phyloP scores from a whole-genome alignment of 2,329 filamentous ascomycete species.

The Botrytis elliptica region DNA sequence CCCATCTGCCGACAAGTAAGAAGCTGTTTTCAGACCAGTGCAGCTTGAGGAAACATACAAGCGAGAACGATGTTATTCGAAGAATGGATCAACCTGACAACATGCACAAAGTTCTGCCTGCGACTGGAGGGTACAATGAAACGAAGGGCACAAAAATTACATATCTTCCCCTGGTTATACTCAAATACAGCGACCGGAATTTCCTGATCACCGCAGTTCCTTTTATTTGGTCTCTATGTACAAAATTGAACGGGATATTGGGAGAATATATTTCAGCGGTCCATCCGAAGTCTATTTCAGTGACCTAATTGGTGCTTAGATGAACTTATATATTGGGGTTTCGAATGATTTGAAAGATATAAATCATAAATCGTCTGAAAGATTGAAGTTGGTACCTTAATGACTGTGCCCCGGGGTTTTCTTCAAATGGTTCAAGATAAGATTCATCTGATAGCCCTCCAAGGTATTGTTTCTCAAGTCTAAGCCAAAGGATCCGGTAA shows the following conservation, averaged over 20 bases:
- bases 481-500: constrained; percentile 31
- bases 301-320: neutral
- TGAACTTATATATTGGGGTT: neutral
- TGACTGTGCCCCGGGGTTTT: no score
- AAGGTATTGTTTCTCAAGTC: constrained; percentile 4
- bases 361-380: neutral
- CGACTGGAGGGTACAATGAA: neutral
- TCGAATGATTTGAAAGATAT: neutral
- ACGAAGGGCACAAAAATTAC: neutral
- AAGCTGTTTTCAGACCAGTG: neutral
- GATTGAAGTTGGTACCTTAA: no score
- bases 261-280: neutral
- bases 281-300: neutral
- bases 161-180: no score
- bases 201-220: neutral
- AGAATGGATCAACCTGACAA: no score
- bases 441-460: neutral
- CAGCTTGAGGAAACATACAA: neutral
- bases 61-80: neutral
- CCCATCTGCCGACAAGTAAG: neutral
- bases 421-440: neutral
- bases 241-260: neutral
- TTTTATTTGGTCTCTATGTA: neutral
- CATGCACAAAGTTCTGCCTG: neutral
- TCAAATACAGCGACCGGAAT: neutral